Evolutionary conservation across 2,329 filamentous ascomycete species (phyloP).

Genomic region (Fusarium setosum): DNA sequence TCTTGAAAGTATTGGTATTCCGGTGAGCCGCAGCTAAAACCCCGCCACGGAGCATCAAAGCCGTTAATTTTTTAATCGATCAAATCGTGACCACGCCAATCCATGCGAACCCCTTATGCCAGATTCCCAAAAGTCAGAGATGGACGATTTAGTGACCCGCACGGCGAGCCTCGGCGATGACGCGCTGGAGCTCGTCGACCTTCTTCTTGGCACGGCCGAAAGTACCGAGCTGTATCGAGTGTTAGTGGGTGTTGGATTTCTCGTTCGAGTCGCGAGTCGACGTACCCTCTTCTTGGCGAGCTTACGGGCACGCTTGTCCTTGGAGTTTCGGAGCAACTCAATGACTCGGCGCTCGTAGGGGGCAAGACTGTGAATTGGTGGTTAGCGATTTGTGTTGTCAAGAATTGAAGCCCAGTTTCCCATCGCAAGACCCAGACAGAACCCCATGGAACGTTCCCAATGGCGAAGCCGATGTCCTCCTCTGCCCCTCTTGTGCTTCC

Average conservation of each 20-base stretch:
- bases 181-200: slow-evolving; percentile 98
- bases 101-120: slow-evolving; percentile 48
- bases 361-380: slow-evolving; percentile 69
- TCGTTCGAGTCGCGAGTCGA: slow-evolving; percentile 40
- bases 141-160: slow-evolving; percentile 64
- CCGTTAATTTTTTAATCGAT: slow-evolving; percentile 46
- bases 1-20: slow-evolving; percentile 50
- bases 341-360: slow-evolving; percentile 99
- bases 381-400: slow-evolving; percentile 41
- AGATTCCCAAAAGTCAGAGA: slow-evolving; percentile 44
- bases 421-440: background rate
- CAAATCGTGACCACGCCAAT: slow-evolving; percentile 51
- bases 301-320: slow-evolving; percentile 99
- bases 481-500: background rate
- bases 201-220: slow-evolving; percentile 99
- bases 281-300: slow-evolving; percentile 98
- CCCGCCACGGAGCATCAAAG: slow-evolving; percentile 46
- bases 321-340: slow-evolving; percentile 98
- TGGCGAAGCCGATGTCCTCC: background rate
- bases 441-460: background rate
- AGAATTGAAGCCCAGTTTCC: background rate
- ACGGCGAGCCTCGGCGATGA: slow-evolving; percentile 95
- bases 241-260: slow-evolving; percentile 38
- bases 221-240: slow-evolving; percentile 81
- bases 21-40: slow-evolving; percentile 47